A percentile compares a stretch with the other conserved stretches of the same genome.
Evolutionary conservation across 2,329 filamentous ascomycete species (phyloP).

Genomic region (Phyllosticta capitalensis): DNA sequence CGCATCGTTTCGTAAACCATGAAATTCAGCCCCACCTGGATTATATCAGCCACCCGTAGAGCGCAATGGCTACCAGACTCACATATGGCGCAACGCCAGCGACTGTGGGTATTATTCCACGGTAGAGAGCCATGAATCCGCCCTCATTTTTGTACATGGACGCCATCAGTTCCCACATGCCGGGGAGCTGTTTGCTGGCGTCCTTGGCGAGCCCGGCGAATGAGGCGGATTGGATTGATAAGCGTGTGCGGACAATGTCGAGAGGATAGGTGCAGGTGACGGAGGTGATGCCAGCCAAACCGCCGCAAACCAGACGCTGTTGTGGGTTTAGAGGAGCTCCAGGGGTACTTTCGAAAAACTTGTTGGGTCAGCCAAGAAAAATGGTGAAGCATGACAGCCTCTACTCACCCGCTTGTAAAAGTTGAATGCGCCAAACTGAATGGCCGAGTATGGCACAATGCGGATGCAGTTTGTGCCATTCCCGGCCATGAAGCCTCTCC

Average conservation of each 20-base stretch:
- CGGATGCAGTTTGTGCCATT: conserved; percentile 98
- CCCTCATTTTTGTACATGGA: conserved; percentile 89
- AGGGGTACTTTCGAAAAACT: conserved; percentile 68
- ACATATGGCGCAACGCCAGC: conserved; percentile 91
- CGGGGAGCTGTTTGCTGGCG: conserved; percentile 54
- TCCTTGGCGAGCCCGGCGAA: conserved; percentile 60
- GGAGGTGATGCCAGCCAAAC: conserved; percentile 86
- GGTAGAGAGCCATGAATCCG: conserved; percentile 75
- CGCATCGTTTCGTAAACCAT: conserved; percentile 94
- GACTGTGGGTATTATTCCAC: conserved; percentile 87
- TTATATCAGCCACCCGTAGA: conserved; percentile 38
- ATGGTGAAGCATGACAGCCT: background rate
- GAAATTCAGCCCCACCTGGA: conserved; percentile 77
- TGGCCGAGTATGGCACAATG: conserved; percentile 95
- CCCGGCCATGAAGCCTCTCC: conserved; percentile 93
- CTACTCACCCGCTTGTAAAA: conserved; percentile 78
- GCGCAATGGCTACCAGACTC: conserved; percentile 29
- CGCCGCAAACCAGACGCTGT: conserved; percentile 78
- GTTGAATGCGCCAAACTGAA: conserved; percentile 97
- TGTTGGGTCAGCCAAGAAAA: conserved; percentile 5
- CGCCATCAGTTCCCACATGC: conserved; percentile 80
- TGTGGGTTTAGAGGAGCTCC: conserved; percentile 65
- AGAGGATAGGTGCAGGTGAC: conserved; percentile 93
- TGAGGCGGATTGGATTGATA: conserved; percentile 96
- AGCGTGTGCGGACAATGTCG: conserved; percentile 89